Conservation (phyloP, 2,329 filamentous ascomycete genomes). For the Colletotrichum horii region DNA sequence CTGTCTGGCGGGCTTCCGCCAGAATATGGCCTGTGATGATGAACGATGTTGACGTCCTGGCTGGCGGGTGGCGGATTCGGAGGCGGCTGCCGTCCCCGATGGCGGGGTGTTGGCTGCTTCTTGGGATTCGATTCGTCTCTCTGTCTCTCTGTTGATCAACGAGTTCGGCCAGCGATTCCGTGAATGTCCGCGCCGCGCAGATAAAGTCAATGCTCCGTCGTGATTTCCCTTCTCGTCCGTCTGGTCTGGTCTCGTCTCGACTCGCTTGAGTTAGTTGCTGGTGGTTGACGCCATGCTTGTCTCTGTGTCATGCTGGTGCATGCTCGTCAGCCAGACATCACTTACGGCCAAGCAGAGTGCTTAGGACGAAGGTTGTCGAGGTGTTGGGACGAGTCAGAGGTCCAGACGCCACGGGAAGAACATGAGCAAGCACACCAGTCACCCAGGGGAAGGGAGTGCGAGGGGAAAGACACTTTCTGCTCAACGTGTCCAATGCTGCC, state of each 20-base stretch:
- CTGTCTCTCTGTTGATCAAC: neutral
- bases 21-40: neutral
- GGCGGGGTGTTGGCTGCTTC: neutral
- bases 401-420: neutral
- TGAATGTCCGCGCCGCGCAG: neutral
- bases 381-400: slow-evolving; percentile 9
- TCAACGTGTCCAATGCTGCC: neutral
- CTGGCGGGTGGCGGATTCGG: neutral
- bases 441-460: neutral
- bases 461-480: neutral
- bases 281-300: neutral
- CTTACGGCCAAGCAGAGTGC: neutral
- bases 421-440: neutral
- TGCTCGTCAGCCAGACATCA: neutral
- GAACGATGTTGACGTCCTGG: neutral
- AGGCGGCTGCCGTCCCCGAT: neutral
- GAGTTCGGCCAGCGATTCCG: neutral
- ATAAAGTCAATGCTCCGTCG: neutral
- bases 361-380: neutral
- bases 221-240: neutral
- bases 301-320: neutral
- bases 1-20: neutral
- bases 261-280: neutral
- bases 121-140: neutral
- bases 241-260: neutral